Base-by-base conservation (phyloP, 1,284 basidiomycete genomes). In the Pseudozyma sp. region DNA sequence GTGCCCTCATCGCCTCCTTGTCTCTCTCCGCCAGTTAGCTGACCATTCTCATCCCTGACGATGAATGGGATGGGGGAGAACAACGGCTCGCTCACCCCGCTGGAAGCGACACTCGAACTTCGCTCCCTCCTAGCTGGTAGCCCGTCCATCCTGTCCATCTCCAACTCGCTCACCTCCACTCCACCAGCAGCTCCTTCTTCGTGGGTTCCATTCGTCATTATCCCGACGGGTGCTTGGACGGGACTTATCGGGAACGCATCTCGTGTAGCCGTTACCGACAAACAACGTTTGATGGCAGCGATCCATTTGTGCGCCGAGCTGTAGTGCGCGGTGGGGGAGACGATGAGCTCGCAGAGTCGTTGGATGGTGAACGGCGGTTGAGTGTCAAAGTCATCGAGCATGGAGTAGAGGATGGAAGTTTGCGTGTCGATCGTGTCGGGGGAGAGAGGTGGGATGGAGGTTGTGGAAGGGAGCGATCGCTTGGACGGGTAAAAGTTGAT, bases 351-450 rank as follows among this genome's bases (percentile, higher is more conserved):
- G 45, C 58, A 60, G 5, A 79, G 55, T 2, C 77, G 68, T 44
- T 79, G 77, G 40, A 79, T 75, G 29, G 77, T 79, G 51, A 79
- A 79, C 11, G 77, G 77, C 11, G 77, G 75, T 52, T 78, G 69
- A 1, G 52, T 16, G 56, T 77, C 75, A 60, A 77, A 77, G 45
- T 77, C 75, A 35, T 77, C 75, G 6, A 77, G 56, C 61, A 75
- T 61, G 34, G 46, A 14, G 35, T 50, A 77, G 10, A 73, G 42
- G 1, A n/a, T 30, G 3, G 16, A 11, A 2, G 39, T 47, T 11
- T 52, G 17, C 1, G 35, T n/a, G 33, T 40, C 11, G 33, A 50
- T 35, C 10, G 63, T 44, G 35, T 9, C n/a, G 2, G 52, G 31
- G 1, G 48, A 31, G 9, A 72, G 60, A 0, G 43, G 43, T 24